Base-by-base conservation (phyloP, 352 stramenopile species). In the Hyaloperonospora arabidopsidis region DNA sequence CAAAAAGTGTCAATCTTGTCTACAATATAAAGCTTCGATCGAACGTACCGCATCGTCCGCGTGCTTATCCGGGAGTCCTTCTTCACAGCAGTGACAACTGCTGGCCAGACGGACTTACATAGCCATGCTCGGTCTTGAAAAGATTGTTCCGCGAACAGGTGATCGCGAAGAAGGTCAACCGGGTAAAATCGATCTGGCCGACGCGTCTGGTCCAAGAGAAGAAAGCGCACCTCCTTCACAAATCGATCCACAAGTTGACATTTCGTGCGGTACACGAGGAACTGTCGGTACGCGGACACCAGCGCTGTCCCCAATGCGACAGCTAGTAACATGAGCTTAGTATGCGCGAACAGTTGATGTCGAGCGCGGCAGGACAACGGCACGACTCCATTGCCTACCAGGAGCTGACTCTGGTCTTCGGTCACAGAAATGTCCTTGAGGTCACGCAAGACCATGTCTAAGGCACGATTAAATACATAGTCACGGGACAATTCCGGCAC, bases 151-250 rank as follows among this genome's bases (percentile, higher is more conserved):
- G 84, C 74, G 32, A 89, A 79, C 17, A 89, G 59, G 29, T 86
- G 59, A 29, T 89, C 78, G 21, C 78, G 72, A 17, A 89, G 34
- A 48, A 83, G 72, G 35, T 79, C 72, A 3, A 70, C 71, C 2
- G 75, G 72, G 35, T 86, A 89, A 22, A 65, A 74, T 4, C 62
- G 65, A 45, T 85, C 61, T 0, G 67, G 32, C 3, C 53, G 54
- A 5, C 65, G 59, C 12, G 70, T 72, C 28, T 75, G 72, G 40
- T 69, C 61, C 12, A 89, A 49, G 32, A 89, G 54, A 43, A 74
- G 76, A 25, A 76, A 86, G 18, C 78, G 78, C 41, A 84, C 78
- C 57, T 89, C 78, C 49, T 84, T 86, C 21, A 86, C 70, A 19
- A 86, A 73, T 0, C 78, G 73, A 52, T 86, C 76, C 6, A 83